Base-by-base conservation (phyloP, 805 yeast species). In the Schwanniomyces yamadae region DNA sequence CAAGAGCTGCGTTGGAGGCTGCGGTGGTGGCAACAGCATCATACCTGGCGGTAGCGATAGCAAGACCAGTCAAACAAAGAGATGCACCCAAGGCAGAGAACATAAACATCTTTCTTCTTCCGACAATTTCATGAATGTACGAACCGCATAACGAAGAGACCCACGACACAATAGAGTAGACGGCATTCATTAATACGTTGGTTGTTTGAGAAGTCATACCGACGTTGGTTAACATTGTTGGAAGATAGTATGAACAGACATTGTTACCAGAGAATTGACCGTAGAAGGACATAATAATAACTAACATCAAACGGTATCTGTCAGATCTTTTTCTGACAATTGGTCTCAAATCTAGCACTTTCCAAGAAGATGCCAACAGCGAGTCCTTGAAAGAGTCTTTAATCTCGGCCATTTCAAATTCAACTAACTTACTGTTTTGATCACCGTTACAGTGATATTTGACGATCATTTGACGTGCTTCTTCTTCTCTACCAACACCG, bases 341-440 rank as follows among this genome's bases (percentile, higher is more conserved):
- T 4, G 40, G 40, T 14, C 44, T 31, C 22, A 46, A 26, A 27
- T 50, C 52, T 7, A 50, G 33, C 16, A 43, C 37, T 31, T 42
- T 43, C 11, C 28, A 22, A 10, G 48, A 41, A 14, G 38, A 34
- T 12, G 41, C 33, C 18, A 48, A 41, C 4, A 41, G 40, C 2
- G 33, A 31, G 3, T 18, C 37, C 11, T 41, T 30, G 16, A 45
- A 46, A 1, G 53, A 49, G 11, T 36, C 43, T 15, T 50, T 53
- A 28, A 68, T 65, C 43, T 66, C 73, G 21, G 52, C 43, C 37
- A 66, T 28, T 42, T 68, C 69, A 38, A 52, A 61, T 22, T 59
- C 60, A 35, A 65, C 59, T 36, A 65, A 31, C 3, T 48, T 46
- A 33, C 49, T 48, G 25, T 33, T 42, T 4, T 26, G 21, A 24